Evolutionary conservation across 306 rosid genomes (phyloP).

Genomic region (Quercus bicolor): DNA sequence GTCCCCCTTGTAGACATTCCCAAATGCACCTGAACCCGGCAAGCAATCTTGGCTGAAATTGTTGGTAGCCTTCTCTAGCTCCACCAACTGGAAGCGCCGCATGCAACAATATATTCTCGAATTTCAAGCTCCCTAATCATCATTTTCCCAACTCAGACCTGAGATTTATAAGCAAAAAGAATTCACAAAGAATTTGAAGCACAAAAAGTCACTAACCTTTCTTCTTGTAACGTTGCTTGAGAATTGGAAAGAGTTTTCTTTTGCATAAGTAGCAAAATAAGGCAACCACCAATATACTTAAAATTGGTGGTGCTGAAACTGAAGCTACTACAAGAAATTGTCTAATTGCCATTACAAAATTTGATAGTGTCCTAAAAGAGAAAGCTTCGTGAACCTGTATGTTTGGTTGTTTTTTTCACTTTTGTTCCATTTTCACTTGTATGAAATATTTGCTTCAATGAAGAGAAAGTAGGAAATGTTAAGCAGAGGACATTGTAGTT

Average conservation of each 20-base stretch:
- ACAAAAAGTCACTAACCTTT: conserved; percentile 35
- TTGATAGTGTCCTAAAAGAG: background rate
- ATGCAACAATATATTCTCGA: conserved; percentile 45
- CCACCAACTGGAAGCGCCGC: conserved; percentile 56
- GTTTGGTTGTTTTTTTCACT: background rate
- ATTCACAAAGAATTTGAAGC: background rate
- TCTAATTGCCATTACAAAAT: conserved; percentile 22
- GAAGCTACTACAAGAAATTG: conserved; percentile 11
- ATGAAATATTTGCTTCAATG: background rate
- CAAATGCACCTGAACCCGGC: conserved; percentile 80
- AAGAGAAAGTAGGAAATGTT: background rate
- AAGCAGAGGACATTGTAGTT: background rate
- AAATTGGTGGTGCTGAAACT: conserved; percentile 27
- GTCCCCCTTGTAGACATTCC: conserved; percentile 62
- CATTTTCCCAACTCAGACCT: conserved; percentile 15
- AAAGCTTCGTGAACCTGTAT: background rate
- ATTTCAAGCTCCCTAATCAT: conserved; percentile 26
- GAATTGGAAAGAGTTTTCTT: conserved; percentile 37
- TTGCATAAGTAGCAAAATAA: conserved; percentile 30
- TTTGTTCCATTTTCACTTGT: background rate
- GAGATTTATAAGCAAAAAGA: background rate
- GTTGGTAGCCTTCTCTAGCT: conserved; percentile 60
- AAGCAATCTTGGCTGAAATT: conserved; percentile 59
- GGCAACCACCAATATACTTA: conserved; percentile 31
- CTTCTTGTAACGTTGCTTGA: conserved; percentile 14